phyloP scores from a whole-genome alignment of 768 basidiomycete species.

The Calocybe cyanea region DNA sequence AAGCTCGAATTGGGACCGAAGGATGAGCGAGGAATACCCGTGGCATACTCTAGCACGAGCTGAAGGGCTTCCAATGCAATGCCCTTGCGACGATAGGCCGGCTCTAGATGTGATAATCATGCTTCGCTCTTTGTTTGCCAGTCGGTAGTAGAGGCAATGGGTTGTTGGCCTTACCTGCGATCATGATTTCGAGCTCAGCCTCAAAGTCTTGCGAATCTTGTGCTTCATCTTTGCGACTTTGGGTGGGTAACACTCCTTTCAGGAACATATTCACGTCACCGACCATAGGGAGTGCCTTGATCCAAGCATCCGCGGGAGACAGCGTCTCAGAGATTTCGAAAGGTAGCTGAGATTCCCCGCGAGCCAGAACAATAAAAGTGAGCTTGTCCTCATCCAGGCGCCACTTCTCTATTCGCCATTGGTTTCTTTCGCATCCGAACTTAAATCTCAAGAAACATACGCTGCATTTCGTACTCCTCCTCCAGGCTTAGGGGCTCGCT shows the following conservation, averaged over 20 bases:
- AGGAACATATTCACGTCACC: slow-evolving; percentile 94
- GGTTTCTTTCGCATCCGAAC: not conserved
- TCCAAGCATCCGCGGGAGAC: slow-evolving; percentile 29
- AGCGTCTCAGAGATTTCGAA: slow-evolving; percentile 10
- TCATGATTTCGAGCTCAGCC: slow-evolving; percentile 90
- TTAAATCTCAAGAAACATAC: slow-evolving; percentile 39
- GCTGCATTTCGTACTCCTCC: slow-evolving; percentile 88
- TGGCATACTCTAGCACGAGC: not conserved
- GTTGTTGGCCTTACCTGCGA: slow-evolving; percentile 57
- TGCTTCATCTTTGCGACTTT: slow-evolving; percentile 18
- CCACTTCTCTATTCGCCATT: slow-evolving; percentile 64
- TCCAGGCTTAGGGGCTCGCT: slow-evolving; percentile 79
- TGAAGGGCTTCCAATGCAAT: not conserved
- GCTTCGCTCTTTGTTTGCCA: not conserved
- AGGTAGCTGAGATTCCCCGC: slow-evolving; percentile 14
- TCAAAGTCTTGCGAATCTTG: slow-evolving; percentile 48
- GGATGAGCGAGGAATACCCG: not conserved
- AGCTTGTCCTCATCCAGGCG: slow-evolving; percentile 84
- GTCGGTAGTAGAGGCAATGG: not conserved
- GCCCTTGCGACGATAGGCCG: slow-evolving; percentile 41
- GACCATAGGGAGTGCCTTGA: slow-evolving; percentile 57
- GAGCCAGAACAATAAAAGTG: slow-evolving; percentile 83
- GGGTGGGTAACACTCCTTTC: slow-evolving; percentile 38
- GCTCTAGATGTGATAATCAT: slow-evolving; percentile 39
- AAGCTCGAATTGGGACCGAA: not conserved